Base-by-base conservation (phyloP, 2,329 filamentous ascomycete genomes). In the Parastagonospora avenae region DNA sequence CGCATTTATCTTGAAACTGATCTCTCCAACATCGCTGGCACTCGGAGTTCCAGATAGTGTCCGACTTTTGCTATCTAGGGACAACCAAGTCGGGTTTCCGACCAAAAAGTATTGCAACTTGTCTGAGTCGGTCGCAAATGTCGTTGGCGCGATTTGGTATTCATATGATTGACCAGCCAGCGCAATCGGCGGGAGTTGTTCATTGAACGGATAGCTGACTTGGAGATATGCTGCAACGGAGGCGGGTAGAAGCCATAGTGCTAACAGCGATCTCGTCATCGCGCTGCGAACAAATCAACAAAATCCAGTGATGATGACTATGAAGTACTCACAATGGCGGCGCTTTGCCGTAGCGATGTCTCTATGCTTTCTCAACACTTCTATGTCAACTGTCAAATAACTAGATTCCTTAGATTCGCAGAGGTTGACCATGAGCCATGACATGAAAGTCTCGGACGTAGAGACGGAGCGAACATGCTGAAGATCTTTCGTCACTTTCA, bases 151-250 rank as follows among this genome's bases (percentile, higher is more conserved):
- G 64, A 96, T 89, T 28, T 83, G 79, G 66, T 92, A 91, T 79
- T 82, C 72, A 91, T 37, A 94, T 2, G 80, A 79, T 62, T 87
- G 68, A 35, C 82, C 83, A 52, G 89, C 79, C 58, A 89, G 83
- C 15, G 90, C 91, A 46, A 92, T 87, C 3, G 88, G 87, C 29
- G 91, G 91, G 1, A 95, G 82, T 72, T 96, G 92, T 2, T 90
- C 86, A 73, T 94, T 95, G 72, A 96, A 80, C 1, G 91, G 91
- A 62, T 92, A 93, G 40, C 78, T 78, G 45, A 76, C 64, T 38
- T 71, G 69, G 14, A 75, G 74, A 19, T 54, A 58, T 48, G 71
- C 71, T n/a, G 53, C 46, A 33, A 49, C 59, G 15, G 52, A 49
- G 12, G 51, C 47, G 42, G 52, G 43, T 30, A 68, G 51, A 16